Base-by-base conservation (phyloP, 2,329 filamentous ascomycete species). In the Whalleya microplaca region DNA sequence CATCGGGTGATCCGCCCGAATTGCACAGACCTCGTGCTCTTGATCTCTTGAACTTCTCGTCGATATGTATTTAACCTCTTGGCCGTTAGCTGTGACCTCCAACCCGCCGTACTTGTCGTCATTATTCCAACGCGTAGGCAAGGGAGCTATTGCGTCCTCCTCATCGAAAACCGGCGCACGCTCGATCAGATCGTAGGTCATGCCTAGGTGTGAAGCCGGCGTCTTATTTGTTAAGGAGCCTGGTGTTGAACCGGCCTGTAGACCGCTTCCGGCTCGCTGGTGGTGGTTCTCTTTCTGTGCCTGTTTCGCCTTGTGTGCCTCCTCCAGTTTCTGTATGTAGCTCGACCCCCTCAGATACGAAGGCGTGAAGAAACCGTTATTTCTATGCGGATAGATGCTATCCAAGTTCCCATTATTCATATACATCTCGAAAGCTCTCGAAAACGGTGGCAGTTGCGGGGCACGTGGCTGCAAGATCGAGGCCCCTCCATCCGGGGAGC, bases 161-260 rank as follows among this genome's bases (percentile, higher is more conserved):
- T 89, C 84, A 40, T 88, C 84, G 37, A 76, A 69, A 1, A 79
- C 73, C 0, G 88, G 84, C 27, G 85, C 78, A 62, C 90, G 87
- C 76, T 97, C 94, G 65, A 96, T 87, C 58, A 96, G 82, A 68
- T 96, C 92, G 72, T 91, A 91, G 16, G 90, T 86, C 76, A 96
- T 85, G 19, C 91, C 92, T 51, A 90, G 83, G 73, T 96, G 88
- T 27, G 82, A 78, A 4, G 76, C 72, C 2, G 88, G 79, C 19
- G 83, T 76, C 67, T 86, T 82, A 71, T 85, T 86, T 55, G 58
- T 71, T 64, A 72, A 83, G 81, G 55, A 88, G 72, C 66, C 68
- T 14, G 64, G 55, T n/a, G 61, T 47, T 23, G 66, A 59, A n/a
- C 58, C 45, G 21, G 52, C 47, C 41, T 63, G 58, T 12, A 66